These are phyloP conservation scores for Lentinula guzmanii DNA, from an alignment of 768 basidiomycete species.

Conservation along the genomic window DNA sequence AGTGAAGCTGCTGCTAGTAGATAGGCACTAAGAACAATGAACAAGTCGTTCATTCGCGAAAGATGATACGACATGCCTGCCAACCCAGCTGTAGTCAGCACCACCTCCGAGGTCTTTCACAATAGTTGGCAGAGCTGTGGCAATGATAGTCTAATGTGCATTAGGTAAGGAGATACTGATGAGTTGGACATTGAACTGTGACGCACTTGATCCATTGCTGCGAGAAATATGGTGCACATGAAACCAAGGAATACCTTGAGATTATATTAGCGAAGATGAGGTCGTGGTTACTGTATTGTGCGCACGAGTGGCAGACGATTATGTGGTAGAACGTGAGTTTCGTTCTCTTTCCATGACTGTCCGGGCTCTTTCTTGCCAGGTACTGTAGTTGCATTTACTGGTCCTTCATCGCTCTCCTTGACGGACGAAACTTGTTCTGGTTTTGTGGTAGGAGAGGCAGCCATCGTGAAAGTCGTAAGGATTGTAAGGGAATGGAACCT, in stretches of 20 bases:
- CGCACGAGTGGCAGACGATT: constrained; percentile 43
- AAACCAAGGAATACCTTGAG: constrained; percentile 20
- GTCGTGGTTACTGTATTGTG: constrained; percentile 5
- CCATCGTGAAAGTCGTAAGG: constrained; percentile 4
- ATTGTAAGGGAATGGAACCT: not conserved
- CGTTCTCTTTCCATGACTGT: constrained; percentile 51
- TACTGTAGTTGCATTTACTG: not conserved
- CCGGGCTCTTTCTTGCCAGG: constrained; percentile 29
- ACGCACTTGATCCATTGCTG: constrained; percentile 56
- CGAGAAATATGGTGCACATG: constrained; percentile 25
- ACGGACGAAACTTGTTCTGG: not conserved
- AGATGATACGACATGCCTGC: constrained; percentile 36
- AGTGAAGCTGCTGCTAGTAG: constrained; percentile 63
- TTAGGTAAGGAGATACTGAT: not conserved
- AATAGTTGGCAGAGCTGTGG: constrained; percentile 75
- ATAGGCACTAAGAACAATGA: constrained; percentile 50
- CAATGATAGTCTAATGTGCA: constrained; percentile 49
- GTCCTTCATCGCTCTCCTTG: not conserved
- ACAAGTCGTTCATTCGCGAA: not conserved
- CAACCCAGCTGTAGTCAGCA: constrained; percentile 66
- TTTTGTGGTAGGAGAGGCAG: not conserved
- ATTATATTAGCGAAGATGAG: not conserved
- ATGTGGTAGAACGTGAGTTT: constrained; percentile 52
- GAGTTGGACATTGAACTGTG: not conserved
- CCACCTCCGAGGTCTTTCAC: constrained; percentile 60